Conservation (phyloP, 2,329 filamentous ascomycete species). For the Colletotrichum brevisporum region DNA sequence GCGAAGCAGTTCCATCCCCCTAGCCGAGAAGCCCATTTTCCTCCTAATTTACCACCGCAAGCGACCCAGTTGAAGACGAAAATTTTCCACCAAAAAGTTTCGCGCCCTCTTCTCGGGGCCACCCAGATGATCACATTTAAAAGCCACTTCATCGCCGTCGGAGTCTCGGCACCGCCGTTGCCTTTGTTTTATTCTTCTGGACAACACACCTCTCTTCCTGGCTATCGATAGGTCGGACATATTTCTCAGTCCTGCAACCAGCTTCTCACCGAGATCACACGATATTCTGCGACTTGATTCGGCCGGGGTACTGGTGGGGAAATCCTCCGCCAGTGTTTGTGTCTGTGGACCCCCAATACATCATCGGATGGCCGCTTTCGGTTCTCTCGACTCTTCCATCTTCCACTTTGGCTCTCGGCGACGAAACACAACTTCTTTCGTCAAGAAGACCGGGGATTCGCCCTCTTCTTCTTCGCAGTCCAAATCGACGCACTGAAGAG, state of each 20-base stretch:
- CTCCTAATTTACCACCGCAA: neutral
- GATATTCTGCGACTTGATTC: constrained; percentile 1
- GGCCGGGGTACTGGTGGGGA: constrained; percentile 11
- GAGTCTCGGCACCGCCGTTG: no score
- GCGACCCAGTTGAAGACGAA: neutral
- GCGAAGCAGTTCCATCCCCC: neutral
- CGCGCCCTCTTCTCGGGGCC: neutral
- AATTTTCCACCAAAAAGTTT: neutral
- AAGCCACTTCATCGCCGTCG: neutral
- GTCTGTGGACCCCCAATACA: constrained; percentile 20
- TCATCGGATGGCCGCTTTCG: constrained; percentile 13
- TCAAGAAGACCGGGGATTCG: no score
- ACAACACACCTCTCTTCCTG: no score
- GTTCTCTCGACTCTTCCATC: neutral
- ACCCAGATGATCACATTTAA: neutral
- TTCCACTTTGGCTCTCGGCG: neutral
- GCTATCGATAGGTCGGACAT: no score
- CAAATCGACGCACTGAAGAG: no score
- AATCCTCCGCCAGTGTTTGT: constrained; percentile 16
- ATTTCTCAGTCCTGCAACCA: neutral
- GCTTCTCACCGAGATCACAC: neutral
- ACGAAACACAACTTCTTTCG: no score
- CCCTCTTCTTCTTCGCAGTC: no score
- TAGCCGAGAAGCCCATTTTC: constrained; percentile 11
- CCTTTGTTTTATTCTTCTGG: no score